Evolutionary conservation across 192 early-diverging fungal species (phyloP), one percentile per base, ranked within the genome.

Genomic region (Rhizoclosmatium sp.): DNA sequence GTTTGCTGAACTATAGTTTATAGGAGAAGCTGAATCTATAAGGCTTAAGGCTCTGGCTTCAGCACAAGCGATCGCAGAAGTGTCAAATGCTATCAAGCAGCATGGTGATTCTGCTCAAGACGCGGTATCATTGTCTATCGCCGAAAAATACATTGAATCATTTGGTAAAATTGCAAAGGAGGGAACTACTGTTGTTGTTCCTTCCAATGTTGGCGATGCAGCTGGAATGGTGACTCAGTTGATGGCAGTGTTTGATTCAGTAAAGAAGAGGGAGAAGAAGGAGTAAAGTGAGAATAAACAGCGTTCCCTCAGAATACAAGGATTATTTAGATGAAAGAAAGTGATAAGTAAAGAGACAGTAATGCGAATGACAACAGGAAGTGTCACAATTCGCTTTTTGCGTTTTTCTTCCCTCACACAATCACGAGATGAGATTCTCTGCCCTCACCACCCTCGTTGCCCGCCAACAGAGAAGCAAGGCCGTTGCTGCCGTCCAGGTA

Each of bases 141-240:
- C 97, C 39, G 96, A 99, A 82, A 95, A 96, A 85, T 99, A 98
- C 79, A 95, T 99, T 65, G 94, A 97, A 51, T 93, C 95, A 5
- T 98, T 98, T 86, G 94, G 91, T 16, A 85, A 90, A 74, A 87
- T 99, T 64, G 97, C 97, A 48, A 99, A 99, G 85, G 91, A 98
- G 82, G 85, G 91, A 45, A 98, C 92, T 47, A 95, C 97, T 0
- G 89, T 98, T 19, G 91, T 99, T 54, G 89, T 99, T 14, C 97
- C 97, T 2, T 88, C 92, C 40, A 89, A 92, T 47, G 91, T 94
- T 23, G 90, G 89, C 47, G 95, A 99, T 76, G 92, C 94, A 68
- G 92, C 92, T 3, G 86, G 90, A 19, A 96, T 98, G 93, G 96
- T 99, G 23, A 91, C 94, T 48, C 95, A 98, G 89, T 91, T 92